Evolutionary conservation across 352 stramenopile species (phyloP).

Genomic region (Globisporangium iwayamae): DNA sequence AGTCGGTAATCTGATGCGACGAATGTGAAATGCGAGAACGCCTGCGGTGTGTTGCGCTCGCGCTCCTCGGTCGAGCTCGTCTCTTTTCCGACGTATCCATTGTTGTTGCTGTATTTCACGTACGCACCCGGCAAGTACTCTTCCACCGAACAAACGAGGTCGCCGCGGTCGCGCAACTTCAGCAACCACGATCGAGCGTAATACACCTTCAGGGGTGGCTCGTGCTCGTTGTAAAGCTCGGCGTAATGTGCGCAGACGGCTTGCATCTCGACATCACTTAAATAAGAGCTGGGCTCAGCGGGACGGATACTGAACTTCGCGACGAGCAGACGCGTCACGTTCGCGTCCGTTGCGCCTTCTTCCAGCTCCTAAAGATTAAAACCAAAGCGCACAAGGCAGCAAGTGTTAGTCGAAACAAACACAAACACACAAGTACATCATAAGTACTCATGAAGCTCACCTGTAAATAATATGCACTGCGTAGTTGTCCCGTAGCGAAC

Average conservation of each 20-base stretch:
- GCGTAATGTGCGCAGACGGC: slow-evolving; percentile 85
- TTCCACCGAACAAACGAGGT: slow-evolving; percentile 72
- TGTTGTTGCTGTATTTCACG: slow-evolving; percentile 89
- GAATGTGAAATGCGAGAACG: slow-evolving; percentile 85
- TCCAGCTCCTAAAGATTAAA: slow-evolving; percentile 29
- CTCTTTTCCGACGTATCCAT: slow-evolving; percentile 74
- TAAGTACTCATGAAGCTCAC: slow-evolving; percentile 6
- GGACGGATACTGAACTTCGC: slow-evolving; percentile 72
- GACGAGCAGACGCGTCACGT: slow-evolving; percentile 41
- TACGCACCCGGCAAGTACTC: slow-evolving; percentile 77
- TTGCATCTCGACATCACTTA: slow-evolving; percentile 89
- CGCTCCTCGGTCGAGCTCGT: slow-evolving; percentile 78
- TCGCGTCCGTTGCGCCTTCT: slow-evolving; percentile 20
- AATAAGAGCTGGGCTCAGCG: slow-evolving; percentile 67
- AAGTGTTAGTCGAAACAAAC: not conserved
- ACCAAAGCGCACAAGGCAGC: not conserved
- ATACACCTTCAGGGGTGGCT: slow-evolving; percentile 76
- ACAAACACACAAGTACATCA: too few relatives aligned
- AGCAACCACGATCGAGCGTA: slow-evolving; percentile 79
- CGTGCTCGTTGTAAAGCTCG: slow-evolving; percentile 83
- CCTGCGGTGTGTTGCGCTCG: slow-evolving; percentile 79
- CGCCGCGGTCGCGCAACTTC: slow-evolving; percentile 60
- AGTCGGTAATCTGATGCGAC: slow-evolving; percentile 79
- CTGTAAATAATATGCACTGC: slow-evolving; percentile 79
- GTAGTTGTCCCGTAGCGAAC: slow-evolving; percentile 76